phyloP scores from a whole-genome alignment of 2,329 filamentous ascomycete species.

The Ceratocystis ficicola region DNA sequence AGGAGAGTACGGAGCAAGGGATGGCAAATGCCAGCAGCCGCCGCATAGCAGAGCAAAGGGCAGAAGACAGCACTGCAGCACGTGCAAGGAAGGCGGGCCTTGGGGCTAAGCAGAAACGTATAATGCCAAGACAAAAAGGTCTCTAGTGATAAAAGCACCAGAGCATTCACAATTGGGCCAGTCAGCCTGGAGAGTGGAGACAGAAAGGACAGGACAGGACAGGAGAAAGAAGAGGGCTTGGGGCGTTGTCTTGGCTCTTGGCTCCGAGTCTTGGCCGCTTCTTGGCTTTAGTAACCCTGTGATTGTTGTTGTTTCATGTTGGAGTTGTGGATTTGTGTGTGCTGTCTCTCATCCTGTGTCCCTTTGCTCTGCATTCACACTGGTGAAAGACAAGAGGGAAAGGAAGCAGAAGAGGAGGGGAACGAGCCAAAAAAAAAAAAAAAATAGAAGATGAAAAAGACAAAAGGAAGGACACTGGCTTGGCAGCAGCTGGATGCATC shows the following conservation, averaged over 20 bases:
- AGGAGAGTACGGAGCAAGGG: no score
- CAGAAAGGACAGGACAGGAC: no score
- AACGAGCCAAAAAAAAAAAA: no score
- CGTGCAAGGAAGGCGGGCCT: no score
- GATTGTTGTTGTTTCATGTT: background rate
- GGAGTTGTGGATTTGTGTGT: background rate
- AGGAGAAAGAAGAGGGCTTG: background rate
- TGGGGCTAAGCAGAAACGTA: background rate
- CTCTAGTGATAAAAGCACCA: background rate
- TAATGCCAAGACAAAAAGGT: constrained; percentile 9
- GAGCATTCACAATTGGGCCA: background rate
- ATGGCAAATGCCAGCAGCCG: no score
- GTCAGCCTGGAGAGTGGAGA: background rate
- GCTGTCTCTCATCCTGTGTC: background rate
- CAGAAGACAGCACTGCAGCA: no score
- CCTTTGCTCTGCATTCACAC: background rate
- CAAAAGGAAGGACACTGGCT: no score
- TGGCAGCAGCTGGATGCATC: no score
- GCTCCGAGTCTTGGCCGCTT: constrained; percentile 4
- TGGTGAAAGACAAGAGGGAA: background rate
- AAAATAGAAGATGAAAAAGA: no score
- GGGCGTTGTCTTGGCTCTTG: constrained; percentile 5
- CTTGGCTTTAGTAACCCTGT: background rate
- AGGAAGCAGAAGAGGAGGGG: background rate
- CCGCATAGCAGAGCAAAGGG: no score